Conservation (phyloP, 2,329 filamentous ascomycete genomes). For the Aspergillus sp. region DNA sequence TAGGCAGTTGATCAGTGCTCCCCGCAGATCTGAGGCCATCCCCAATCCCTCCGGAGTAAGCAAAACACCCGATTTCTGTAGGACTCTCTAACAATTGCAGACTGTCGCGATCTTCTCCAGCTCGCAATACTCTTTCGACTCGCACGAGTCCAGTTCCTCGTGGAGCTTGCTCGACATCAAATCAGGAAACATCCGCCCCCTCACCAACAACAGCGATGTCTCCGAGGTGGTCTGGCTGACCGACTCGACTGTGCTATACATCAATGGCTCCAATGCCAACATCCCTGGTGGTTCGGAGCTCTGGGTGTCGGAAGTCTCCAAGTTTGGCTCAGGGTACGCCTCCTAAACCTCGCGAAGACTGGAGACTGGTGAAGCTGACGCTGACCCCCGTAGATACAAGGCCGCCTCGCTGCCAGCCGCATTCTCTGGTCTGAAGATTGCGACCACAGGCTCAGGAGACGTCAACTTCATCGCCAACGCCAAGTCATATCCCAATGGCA, state of each 20-base stretch:
- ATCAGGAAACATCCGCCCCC: constrained; percentile 62
- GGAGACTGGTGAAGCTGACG: too few relatives aligned
- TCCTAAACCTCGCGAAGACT: too few relatives aligned
- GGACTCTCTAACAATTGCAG: constrained; percentile 19
- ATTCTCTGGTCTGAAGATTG: constrained; percentile 41
- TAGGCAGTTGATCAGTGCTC: constrained; percentile 39
- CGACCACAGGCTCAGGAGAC: constrained; percentile 39
- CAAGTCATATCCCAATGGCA: constrained; percentile 66
- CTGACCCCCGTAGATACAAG: constrained; percentile 32
- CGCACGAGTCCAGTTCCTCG: constrained; percentile 61
- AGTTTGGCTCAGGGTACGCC: constrained; percentile 34
- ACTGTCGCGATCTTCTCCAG: constrained; percentile 53
- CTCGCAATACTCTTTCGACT: constrained; percentile 77
- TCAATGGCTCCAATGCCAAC: constrained; percentile 48
- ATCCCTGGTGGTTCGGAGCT: constrained; percentile 41
- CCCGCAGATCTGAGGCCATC: constrained; percentile 35
- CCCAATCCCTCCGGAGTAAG: constrained; percentile 42
- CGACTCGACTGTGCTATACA: constrained; percentile 59
- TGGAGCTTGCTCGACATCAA: constrained; percentile 71
- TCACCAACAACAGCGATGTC: constrained; percentile 65
- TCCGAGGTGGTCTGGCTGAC: constrained; percentile 76
- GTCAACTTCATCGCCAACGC: constrained; percentile 57
- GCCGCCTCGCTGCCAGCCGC: constrained; percentile 38
- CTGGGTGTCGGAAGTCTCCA: constrained; percentile 36
- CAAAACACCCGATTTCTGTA: too few relatives aligned